A percentile compares a stretch with the other conserved stretches of the same genome.
These are phyloP conservation scores for Termitomyces titanicus DNA, from an alignment of 768 basidiomycete genomes.

Conservation along the genomic window DNA sequence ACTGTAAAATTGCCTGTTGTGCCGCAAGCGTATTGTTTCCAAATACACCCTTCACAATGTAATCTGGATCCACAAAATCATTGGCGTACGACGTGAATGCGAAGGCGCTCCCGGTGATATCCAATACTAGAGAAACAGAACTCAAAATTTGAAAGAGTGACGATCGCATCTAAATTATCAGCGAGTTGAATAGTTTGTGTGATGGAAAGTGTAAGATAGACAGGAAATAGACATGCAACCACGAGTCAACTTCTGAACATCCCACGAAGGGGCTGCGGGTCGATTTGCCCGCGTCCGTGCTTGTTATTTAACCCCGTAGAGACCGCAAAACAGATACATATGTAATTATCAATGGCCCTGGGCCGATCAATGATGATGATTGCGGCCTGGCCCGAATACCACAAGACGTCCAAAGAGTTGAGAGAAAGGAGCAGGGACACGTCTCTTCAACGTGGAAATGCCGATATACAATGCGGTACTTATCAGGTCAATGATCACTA, in stretches of 20 bases:
- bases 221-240: not conserved
- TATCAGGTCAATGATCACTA: too few species aligned
- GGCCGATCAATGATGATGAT: not conserved
- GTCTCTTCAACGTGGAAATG: too few species aligned
- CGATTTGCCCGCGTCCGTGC: not conserved
- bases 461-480: too few species aligned
- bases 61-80: slow-evolving; percentile 52
- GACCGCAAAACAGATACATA: too few species aligned
- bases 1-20: slow-evolving; percentile 39
- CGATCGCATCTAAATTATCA: slow-evolving; percentile 23
- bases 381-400: not conserved
- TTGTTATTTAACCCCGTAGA: not conserved
- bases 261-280: not conserved
- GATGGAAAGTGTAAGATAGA: not conserved
- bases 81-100: slow-evolving; percentile 46
- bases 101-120: slow-evolving; percentile 1
- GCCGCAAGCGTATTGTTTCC: slow-evolving; percentile 40
- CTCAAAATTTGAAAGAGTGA: slow-evolving; percentile 24
- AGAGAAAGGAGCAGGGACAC: too few species aligned
- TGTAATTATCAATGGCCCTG: too few species aligned
- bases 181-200: not conserved
- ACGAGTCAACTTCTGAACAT: not conserved
- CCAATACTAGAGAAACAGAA: slow-evolving; percentile 14
- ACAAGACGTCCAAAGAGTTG: not conserved
- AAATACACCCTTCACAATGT: slow-evolving; percentile 40